Conservation (phyloP, 129 eudicot genomes). For the Mikania micrantha region DNA sequence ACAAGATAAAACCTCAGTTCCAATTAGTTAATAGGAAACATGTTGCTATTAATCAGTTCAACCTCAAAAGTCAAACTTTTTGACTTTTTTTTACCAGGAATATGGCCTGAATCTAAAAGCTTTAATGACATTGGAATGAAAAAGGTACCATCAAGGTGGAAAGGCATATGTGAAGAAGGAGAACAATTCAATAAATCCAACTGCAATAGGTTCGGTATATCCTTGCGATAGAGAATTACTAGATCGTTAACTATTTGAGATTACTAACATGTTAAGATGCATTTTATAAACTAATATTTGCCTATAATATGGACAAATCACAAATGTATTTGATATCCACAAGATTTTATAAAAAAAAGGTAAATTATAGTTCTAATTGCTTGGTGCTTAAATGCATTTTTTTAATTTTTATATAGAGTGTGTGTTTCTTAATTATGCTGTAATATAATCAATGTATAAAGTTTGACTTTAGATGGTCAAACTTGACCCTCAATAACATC, state of each 20-base stretch:
- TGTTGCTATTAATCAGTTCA: background rate
- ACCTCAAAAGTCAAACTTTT: background rate
- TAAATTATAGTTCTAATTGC: too few relatives aligned
- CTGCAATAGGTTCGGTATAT: conserved; percentile 38
- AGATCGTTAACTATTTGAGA: background rate
- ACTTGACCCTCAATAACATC: too few relatives aligned
- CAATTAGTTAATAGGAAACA: background rate
- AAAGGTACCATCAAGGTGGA: conserved; percentile 38
- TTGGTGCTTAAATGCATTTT: background rate
- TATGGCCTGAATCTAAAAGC: conserved; percentile 55
- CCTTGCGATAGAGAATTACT: background rate
- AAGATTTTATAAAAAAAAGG: too few relatives aligned
- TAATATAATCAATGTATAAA: too few relatives aligned
- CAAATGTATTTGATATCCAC: too few relatives aligned
- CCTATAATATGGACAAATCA: background rate
- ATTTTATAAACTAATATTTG: too few relatives aligned
- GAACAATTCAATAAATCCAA: conserved; percentile 30
- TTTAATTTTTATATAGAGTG: too few relatives aligned
- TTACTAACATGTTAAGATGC: background rate
- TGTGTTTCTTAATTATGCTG: too few relatives aligned
- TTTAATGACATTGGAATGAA: conserved; percentile 39
- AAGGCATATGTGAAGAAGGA: conserved; percentile 45
- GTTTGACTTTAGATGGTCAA: background rate
- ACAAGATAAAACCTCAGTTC: background rate
- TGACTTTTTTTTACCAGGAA: conserved; percentile 24